Percentiles rank a stretch among this genome's conserved stretches.
These are phyloP conservation scores for Thielaviopsis cerberus DNA, from an alignment of 2,329 filamentous ascomycete genomes.

Conservation along the genomic window DNA sequence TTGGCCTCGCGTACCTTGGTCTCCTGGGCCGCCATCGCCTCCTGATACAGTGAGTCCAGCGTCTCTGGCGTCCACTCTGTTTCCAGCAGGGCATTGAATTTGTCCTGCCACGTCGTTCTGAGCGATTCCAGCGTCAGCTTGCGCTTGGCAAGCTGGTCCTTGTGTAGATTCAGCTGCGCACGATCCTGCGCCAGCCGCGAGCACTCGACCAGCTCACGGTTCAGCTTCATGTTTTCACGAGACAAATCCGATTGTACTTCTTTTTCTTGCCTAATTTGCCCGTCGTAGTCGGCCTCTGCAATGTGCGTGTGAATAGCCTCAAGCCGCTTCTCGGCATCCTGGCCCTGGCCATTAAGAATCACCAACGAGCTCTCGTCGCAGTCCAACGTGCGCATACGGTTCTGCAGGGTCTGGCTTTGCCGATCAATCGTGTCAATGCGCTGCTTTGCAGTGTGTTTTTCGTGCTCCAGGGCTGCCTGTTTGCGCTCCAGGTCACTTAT, in stretches of 20 bases:
- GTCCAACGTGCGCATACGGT: conserved; percentile 50
- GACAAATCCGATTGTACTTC: conserved; percentile 50
- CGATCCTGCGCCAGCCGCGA: conserved; percentile 66
- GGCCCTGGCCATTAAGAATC: conserved; percentile 53
- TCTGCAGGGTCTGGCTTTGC: conserved; percentile 47
- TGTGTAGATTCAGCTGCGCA: conserved; percentile 66
- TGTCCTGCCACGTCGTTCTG: conserved; percentile 52
- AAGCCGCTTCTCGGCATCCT: conserved; percentile 48
- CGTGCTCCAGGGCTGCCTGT: conserved; percentile 53
- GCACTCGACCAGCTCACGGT: conserved; percentile 65
- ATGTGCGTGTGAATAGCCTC: conserved; percentile 43
- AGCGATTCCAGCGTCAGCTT: conserved; percentile 62
- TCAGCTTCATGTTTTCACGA: conserved; percentile 50
- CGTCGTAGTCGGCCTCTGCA: conserved; percentile 48
- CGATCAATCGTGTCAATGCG: conserved; percentile 57
- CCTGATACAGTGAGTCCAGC: conserved; percentile 54
- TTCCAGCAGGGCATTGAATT: conserved; percentile 47
- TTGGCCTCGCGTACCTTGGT: conserved; percentile 44
- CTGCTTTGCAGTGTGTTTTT: conserved; percentile 53
- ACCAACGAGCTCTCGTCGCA: conserved; percentile 74
- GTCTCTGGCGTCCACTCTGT: conserved; percentile 47
- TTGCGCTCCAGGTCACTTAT: conserved; percentile 59
- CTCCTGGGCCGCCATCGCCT: conserved; percentile 37
- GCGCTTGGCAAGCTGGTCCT: conserved; percentile 58
- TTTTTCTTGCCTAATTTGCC: conserved; percentile 48